Base-by-base conservation (phyloP, 2,329 filamentous ascomycete species). In the Biscogniauxia sp. region DNA sequence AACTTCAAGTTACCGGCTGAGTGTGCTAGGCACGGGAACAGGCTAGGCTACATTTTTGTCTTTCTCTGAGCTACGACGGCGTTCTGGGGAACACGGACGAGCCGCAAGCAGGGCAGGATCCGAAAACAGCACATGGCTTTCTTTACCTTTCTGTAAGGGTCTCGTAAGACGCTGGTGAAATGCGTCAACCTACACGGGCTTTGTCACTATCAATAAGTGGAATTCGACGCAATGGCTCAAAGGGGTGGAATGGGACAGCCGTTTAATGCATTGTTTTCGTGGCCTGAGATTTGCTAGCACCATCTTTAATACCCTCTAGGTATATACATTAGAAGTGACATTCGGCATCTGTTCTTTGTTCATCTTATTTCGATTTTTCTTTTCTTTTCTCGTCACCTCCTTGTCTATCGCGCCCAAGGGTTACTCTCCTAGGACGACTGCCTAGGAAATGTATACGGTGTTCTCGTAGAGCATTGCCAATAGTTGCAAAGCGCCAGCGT, bases 161-260 rank as follows among this genome's bases (percentile, higher is more conserved):
- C 50, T 55, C 20, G 15, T 19, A 37, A 20, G 53, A 51, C 55
- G 37, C 19, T 49, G 52, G 26, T 53, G 51, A 54, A 63, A 67
- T 64, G 60, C 59, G 65, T 61, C 63, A 62, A 65, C 62, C 55
- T 41, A 8, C 17, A 51, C 54, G 17, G 55, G 37, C 63, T 69
- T 70, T 69, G 63, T 70, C 61, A 53, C 58, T 32, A 51, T 57
- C 50, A 19, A 51, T 32, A 51, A 20, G 20, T 37, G 58, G 52
- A 55, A 59, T 45, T 28, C 41, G 51, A 55, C 52, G 51, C 41
- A 58, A 64, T 20, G 11, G n/a, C 15, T 56, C 32, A 58, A 69
- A 64, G 55, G 54, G 59, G 57, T 61, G 55, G 60, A 64, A 69
- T 69, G 66, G 55, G 41, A 59, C 62, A 61, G 51, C 19, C 66